Evolutionary conservation across 2,329 filamentous ascomycete genomes (phyloP), one percentile per base, ranked within the genome.

Genomic region (Fusarium sp.): DNA sequence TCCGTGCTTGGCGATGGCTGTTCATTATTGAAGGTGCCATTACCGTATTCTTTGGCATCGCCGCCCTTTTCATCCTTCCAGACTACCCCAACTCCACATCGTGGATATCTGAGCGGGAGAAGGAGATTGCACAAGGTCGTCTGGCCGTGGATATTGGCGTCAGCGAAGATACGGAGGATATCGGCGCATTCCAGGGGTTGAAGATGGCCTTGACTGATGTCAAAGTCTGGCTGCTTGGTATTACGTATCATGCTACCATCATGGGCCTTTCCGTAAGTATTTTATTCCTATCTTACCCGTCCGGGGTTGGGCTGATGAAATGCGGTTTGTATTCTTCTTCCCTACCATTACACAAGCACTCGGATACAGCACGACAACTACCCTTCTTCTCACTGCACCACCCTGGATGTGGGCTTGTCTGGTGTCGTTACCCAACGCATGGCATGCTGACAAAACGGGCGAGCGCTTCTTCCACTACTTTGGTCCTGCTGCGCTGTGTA

Each of bases 1-100:
- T 89, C 52, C 78, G 83, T 1, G 87, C 43, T 46, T 46, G 43
- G 43, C 43, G 43, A 16, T 46, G 43, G 43, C 43, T 46, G 18
- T 46, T 46, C 43, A 16, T 41, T 16, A 16, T 41, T 41, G 39
- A 41, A 16, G 39, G 39, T 41, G 39, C 39, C n/a, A 41, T 41
- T 16, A 41, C 39, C 39, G 18, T 41, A 16, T 15, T 10, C 18
- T 9, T 41, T 41, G 39, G n/a, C 18, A 41, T 41, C 39, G 39
- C 39, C 15, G 39, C 39, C n/a, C n/a, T 16, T 41, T 41, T 41
- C 18, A 41, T 41, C 15, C 39, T 41, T 41, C 39, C 39, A 16
- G 39, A 41, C 18, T 16, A 16, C 18, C 39, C 39, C 9, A 8
- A 41, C 39, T 16, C n/a, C 39, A 41, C 39, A 15, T 16, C n/a